Evolutionary conservation across 2,329 filamentous ascomycete species (phyloP), one percentile per base, ranked within the genome.

Genomic region (Scedosporium dehoogii): DNA sequence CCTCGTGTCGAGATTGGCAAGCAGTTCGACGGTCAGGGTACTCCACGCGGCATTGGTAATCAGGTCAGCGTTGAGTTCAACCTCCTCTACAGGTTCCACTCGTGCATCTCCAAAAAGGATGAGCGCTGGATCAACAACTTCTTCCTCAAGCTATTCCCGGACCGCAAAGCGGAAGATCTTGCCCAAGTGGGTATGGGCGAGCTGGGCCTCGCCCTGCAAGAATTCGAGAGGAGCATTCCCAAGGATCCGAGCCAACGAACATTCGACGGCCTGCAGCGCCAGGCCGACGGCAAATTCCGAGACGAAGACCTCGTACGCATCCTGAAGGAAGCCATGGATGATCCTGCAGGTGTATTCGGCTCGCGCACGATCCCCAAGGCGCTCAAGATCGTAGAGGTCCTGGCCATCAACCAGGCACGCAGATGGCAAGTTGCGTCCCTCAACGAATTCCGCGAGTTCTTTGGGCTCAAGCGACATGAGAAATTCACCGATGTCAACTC

Each of bases 21-120:
- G 63, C 72, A 74, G 56, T 74, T 73, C 58, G 73, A 77, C 60
- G 71, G 73, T 3, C 73, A 80, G 25, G 78, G 78, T 6, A 77
- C 81, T 1, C 75, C 79, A 0, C 75, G 83, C 56, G 86, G 83
- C 1, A 78, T 84, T 2, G 85, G 86, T 12, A 89, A 89, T 67
- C 84, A 88, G 66, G 85, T 88, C 56, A 85, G 82, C 51, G 85
- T 84, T 3, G 85, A 89, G 70, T 89, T 89, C 73, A 88, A 88
- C 64, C 74, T 88, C 29, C 75, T 88, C 1, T 89, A 89, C 68
- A 77, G 85, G 27, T 89, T 84, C 78, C 85, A 89, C 70, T 83
- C 81, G 1, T 81, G 79, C 51, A 81, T 87, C 59, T 85, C 82
- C 3, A 75, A 80, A 65, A 78, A 79, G 23, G 86, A 88, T 65